Base-by-base conservation (phyloP, 73 alveolate species). In the Paramecium primaurelia region DNA sequence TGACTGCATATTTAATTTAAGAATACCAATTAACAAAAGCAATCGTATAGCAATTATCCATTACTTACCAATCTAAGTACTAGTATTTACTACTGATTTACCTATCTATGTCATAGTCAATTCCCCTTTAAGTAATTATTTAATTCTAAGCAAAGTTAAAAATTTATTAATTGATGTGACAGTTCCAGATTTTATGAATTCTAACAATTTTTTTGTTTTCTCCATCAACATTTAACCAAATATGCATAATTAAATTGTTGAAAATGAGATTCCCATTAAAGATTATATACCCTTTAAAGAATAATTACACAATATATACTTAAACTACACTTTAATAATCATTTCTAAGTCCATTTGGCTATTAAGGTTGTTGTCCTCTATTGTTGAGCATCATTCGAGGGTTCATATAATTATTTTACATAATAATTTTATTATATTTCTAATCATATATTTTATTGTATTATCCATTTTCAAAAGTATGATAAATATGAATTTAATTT, bases 81-180 rank as follows among this genome's bases (percentile, higher is more conserved):
- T 64, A 25, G 84, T 64, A 26, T 64, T 64, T 64, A 64, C 84
- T 14, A 64, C 84, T 64, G 84, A 64, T 64, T 64, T 64, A 64
- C 84, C 84, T 64, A 64, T 64, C 51, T 28, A 12, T 2, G 47
- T 12, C 84, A 64, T 64, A 32, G 84, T 64, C 26, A 64, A 26
- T 64, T 64, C 84, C 30, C 84, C 84, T 28, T 64, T 64, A 11
- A 64, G 84, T 12, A 64, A 34, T 34, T 64, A 28, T 32, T 34
- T 64, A 11, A 64, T 64, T 34, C 84, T 22, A 14, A 64, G 84
- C 84, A 64, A 32, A 4, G 84, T 64, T 64, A 64, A 64, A 4
- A 64, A 51, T 64, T 64, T 64, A 64, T 64, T 64, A 12, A 34
- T 28, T 12, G 84, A 32, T 28, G 84, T 32, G 9, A 64, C 49